These are phyloP conservation scores for Pseudophaeomoniella oleicola DNA, from an alignment of 2,329 filamentous ascomycete species.

Conservation along the genomic window DNA sequence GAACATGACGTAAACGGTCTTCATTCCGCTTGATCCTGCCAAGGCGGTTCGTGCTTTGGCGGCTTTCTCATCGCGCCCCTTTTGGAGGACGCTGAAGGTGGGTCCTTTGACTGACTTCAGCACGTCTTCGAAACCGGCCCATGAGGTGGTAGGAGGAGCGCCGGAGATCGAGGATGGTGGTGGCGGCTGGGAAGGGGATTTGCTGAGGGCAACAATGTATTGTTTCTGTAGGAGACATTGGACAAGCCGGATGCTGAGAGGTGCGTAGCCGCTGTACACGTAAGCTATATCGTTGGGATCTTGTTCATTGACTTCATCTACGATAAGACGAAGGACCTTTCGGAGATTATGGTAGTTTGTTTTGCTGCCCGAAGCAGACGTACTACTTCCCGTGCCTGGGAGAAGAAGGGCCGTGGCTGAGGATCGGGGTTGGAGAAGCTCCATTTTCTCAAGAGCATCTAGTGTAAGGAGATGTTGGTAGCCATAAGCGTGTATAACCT, in stretches of 20 bases:
- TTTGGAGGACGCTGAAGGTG: slow-evolving; percentile 85
- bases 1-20: slow-evolving; percentile 93
- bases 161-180: slow-evolving; percentile 32
- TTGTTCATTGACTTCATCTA: slow-evolving; percentile 92
- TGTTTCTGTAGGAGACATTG: slow-evolving; percentile 90
- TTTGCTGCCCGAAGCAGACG: slow-evolving; percentile 42
- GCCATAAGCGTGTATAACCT: slow-evolving; percentile 83
- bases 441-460: slow-evolving; percentile 73
- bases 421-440: slow-evolving; percentile 64
- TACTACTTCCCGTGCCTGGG: slow-evolving; percentile 37
- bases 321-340: slow-evolving; percentile 73
- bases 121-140: slow-evolving; percentile 86
- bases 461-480: slow-evolving; percentile 90
- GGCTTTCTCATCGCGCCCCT: slow-evolving; percentile 72
- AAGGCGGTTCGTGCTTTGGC: slow-evolving; percentile 73
- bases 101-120: slow-evolving; percentile 75
- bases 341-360: slow-evolving; percentile 86
- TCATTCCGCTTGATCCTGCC: slow-evolving; percentile 60
- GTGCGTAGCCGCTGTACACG: slow-evolving; percentile 93
- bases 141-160: slow-evolving; percentile 56
- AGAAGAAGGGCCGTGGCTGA: slow-evolving; percentile 71
- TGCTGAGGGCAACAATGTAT: slow-evolving; percentile 57
- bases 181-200: slow-evolving; percentile 38
- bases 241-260: slow-evolving; percentile 76
- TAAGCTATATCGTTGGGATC: slow-evolving; percentile 94